These are phyloP conservation scores for Aspergillus diversus DNA, from an alignment of 495 filamentous ascomycete genomes.

Conservation along the genomic window DNA sequence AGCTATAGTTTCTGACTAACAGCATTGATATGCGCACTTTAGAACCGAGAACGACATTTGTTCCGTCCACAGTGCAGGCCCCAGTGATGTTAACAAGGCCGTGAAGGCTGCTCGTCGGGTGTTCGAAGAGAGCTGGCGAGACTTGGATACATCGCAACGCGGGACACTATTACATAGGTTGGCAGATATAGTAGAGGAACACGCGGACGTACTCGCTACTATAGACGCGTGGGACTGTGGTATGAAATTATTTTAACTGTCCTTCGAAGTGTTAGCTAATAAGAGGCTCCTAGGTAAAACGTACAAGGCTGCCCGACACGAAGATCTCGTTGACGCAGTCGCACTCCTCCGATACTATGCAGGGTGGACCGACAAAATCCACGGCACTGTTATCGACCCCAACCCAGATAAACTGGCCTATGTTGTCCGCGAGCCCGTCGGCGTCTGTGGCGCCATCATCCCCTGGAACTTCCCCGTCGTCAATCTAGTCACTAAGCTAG, in stretches of 20 bases:
- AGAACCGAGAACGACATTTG: no score
- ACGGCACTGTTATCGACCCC: conserved; percentile 86
- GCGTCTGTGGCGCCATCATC: conserved; percentile 92
- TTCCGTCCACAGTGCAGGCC: conserved; percentile 51
- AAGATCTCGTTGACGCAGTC: conserved; percentile 76
- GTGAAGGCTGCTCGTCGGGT: conserved; percentile 84
- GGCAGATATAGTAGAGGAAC: conserved; percentile 70
- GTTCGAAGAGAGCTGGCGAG: conserved; percentile 83
- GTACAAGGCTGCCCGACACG: conserved; percentile 69
- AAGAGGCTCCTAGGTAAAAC: conserved; percentile 64
- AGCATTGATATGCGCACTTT: no score
- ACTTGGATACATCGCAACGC: conserved; percentile 72
- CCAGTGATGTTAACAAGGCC: conserved; percentile 81
- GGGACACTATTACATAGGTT: conserved; percentile 78
- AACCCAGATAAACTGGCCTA: conserved; percentile 83
- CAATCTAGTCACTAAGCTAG: conserved; percentile 78
- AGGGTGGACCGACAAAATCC: conserved; percentile 91
- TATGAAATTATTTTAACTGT: no score
- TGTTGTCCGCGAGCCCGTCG: conserved; percentile 85
- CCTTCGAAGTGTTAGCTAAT: no score
- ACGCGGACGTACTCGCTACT: conserved; percentile 78
- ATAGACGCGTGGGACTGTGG: conserved; percentile 93
- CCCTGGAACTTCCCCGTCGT: conserved; percentile 75
- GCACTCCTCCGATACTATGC: conserved; percentile 80
- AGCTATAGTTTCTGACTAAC: conserved; percentile 66